phyloP scores from a whole-genome alignment of 2,329 filamentous ascomycete species.

The Talaromyces rugulosus region DNA sequence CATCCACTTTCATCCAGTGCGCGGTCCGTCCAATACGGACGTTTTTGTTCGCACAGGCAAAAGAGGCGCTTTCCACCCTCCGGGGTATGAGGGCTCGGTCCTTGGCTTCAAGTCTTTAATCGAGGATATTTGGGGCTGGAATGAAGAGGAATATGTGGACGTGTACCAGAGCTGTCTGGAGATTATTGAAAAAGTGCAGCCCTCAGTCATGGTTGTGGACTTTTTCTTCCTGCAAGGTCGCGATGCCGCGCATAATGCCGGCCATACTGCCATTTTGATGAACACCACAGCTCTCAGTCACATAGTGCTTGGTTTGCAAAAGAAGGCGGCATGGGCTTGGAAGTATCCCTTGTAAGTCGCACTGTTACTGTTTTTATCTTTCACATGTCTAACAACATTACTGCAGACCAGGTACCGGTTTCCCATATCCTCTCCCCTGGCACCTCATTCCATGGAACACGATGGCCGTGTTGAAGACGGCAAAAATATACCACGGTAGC shows the following conservation, averaged over 20 bases:
- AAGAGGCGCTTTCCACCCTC: slow-evolving; percentile 24
- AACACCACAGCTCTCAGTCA: slow-evolving; percentile 3
- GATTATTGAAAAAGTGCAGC: slow-evolving; percentile 35
- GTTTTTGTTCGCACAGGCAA: slow-evolving; percentile 28
- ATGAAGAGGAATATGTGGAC: slow-evolving; percentile 36
- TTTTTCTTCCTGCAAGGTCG: slow-evolving; percentile 42
- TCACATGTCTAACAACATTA: neutral
- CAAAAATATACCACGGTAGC: slow-evolving; percentile 23
- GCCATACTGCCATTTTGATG: slow-evolving; percentile 29
- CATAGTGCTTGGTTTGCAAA: slow-evolving; percentile 35
- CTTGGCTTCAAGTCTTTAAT: slow-evolving; percentile 27
- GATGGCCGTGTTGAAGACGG: slow-evolving; percentile 22
- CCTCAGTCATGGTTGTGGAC: slow-evolving; percentile 43
- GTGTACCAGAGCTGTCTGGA: slow-evolving; percentile 36
- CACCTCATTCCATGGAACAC: slow-evolving; percentile 39
- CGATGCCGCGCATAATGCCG: slow-evolving; percentile 44
- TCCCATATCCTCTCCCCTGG: slow-evolving; percentile 45
- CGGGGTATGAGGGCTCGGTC: slow-evolving; percentile 32
- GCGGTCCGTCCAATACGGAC: slow-evolving; percentile 29
- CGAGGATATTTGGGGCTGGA: slow-evolving; percentile 32
- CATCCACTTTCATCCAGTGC: slow-evolving; percentile 32
- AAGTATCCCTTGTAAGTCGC: slow-evolving; percentile 30
- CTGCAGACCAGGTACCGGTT: slow-evolving; percentile 41
- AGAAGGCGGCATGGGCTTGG: slow-evolving; percentile 27
- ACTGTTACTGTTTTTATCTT: neutral